A percentile compares a stretch with the other conserved stretches of the same genome.
These are phyloP conservation scores for Uromyces viciae-fabae DNA, from an alignment of 1,284 basidiomycete genomes.

Conservation along the genomic window DNA sequence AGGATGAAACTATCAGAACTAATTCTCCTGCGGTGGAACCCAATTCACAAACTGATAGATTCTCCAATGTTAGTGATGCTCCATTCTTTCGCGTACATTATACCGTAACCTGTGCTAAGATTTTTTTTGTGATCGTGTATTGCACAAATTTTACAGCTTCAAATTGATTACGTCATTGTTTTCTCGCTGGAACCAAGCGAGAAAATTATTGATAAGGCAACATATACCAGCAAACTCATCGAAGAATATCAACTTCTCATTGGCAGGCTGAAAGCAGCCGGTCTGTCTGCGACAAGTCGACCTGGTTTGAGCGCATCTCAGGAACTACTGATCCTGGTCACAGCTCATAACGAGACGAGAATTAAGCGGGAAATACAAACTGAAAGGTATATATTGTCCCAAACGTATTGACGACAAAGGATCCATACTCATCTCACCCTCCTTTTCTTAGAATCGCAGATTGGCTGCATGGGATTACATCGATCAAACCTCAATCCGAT, in stretches of 20 bases:
- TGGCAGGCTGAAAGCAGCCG: slow-evolving; percentile 26
- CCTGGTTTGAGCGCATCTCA: slow-evolving; percentile 58
- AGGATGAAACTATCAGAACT: too few relatives aligned
- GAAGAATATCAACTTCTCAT: slow-evolving; percentile 35
- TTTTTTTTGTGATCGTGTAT: too few relatives aligned
- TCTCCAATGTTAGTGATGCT: too few relatives aligned
- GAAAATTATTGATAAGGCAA: background rate
- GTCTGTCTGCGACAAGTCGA: slow-evolving; percentile 27
- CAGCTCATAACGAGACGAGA: slow-evolving; percentile 63
- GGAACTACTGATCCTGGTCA: slow-evolving; percentile 74
- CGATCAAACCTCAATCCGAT: slow-evolving; percentile 55
- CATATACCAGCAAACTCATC: background rate
- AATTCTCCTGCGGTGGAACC: too few relatives aligned
- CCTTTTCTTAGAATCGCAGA: slow-evolving; percentile 58
- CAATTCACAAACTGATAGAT: too few relatives aligned
- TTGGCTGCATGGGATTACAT: slow-evolving; percentile 65
- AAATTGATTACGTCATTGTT: slow-evolving; percentile 44
- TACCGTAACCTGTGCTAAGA: too few relatives aligned
- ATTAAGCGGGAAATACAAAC: slow-evolving; percentile 66
- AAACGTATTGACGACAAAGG: background rate
- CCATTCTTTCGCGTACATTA: too few relatives aligned
- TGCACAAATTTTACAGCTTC: slow-evolving; percentile 21
- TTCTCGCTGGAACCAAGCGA: slow-evolving; percentile 21
- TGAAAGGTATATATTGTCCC: slow-evolving; percentile 61
- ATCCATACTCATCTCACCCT: background rate